Percentiles rank a stretch among this genome's conserved stretches.
Evolutionary conservation across 176 grass and related monocot genomes (phyloP).

Genomic region (Typha latifolia): DNA sequence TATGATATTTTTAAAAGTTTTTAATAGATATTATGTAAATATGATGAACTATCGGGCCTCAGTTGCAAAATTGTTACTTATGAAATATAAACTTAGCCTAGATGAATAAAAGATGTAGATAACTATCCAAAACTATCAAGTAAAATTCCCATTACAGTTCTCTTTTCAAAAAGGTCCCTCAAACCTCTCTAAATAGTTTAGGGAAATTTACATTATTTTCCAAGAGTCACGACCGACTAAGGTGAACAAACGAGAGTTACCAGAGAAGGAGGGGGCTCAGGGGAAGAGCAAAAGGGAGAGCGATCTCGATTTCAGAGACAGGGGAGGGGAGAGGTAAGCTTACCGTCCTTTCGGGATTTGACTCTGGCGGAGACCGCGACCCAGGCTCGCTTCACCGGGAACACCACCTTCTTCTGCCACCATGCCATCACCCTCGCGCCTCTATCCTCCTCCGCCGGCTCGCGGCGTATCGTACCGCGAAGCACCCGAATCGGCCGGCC

Average conservation of each 20-base stretch:
- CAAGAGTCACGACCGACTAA: too few relatives aligned
- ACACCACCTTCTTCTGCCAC: conserved; percentile 78
- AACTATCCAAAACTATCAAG: too few relatives aligned
- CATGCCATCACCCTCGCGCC: conserved; percentile 47
- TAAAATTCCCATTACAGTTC: too few relatives aligned
- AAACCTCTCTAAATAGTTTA: too few relatives aligned
- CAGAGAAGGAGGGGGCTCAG: not conserved
- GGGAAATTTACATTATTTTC: too few relatives aligned
- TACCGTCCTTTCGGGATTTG: conserved; percentile 49
- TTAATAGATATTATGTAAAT: too few relatives aligned
- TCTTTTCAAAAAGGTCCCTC: too few relatives aligned
- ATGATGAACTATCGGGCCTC: too few relatives aligned
- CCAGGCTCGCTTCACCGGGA: conserved; percentile 48
- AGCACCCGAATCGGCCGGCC: conserved; percentile 23
- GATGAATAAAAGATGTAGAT: too few relatives aligned
- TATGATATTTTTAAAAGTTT: too few relatives aligned
- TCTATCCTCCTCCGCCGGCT: conserved; percentile 24
- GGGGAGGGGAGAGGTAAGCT: not conserved
- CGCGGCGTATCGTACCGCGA: not conserved
- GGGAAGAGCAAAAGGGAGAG: not conserved
- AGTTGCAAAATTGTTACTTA: too few relatives aligned
- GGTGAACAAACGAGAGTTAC: not conserved
- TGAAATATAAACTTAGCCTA: too few relatives aligned
- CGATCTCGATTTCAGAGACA: not conserved
- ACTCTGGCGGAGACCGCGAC: conserved; percentile 53